Evolutionary conservation across 768 basidiomycete species (phyloP).

Genomic region (Termitomyces sp.): DNA sequence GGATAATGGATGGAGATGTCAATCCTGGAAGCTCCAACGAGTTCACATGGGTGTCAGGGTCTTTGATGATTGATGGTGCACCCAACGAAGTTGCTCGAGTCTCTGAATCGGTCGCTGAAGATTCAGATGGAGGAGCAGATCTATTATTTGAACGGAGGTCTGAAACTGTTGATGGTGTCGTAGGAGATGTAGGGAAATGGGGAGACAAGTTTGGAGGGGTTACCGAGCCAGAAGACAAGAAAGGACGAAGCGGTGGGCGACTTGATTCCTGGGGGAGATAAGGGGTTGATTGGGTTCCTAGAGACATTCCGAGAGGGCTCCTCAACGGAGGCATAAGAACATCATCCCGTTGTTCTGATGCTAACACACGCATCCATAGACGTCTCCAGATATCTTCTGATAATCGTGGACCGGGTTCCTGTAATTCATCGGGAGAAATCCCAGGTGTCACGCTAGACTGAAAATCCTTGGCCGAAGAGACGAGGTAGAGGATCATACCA

Average conservation of each 20-base stretch:
- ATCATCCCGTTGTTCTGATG: constrained; percentile 50
- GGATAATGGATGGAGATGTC: constrained; percentile 57
- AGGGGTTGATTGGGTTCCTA: constrained; percentile 36
- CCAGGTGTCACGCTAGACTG: constrained; percentile 10
- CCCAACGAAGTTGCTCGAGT: constrained; percentile 50
- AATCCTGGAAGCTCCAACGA: constrained; percentile 66
- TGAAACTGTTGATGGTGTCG: constrained; percentile 49
- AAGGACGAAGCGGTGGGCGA: constrained; percentile 34
- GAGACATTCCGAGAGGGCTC: constrained; percentile 33
- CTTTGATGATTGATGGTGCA: constrained; percentile 22
- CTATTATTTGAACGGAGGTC: constrained; percentile 42
- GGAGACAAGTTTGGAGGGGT: constrained; percentile 29
- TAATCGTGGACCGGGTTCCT: constrained; percentile 71
- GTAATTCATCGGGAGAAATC: constrained; percentile 25
- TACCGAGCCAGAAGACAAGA: constrained; percentile 38
- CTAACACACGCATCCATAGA: constrained; percentile 73
- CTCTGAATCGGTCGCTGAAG: constrained; percentile 37
- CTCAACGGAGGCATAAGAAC: constrained; percentile 26
- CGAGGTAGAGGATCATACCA: constrained; percentile 81
- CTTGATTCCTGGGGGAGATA: constrained; percentile 28
- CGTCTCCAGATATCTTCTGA: constrained; percentile 86
- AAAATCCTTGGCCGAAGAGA: constrained; percentile 25
- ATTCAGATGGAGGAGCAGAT: constrained; percentile 43
- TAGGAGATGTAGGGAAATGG: constrained; percentile 40
- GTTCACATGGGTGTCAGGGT: constrained; percentile 32